phyloP scores from a whole-genome alignment of 2,329 filamentous ascomycete genomes.

The Colletotrichum liaoningense region DNA sequence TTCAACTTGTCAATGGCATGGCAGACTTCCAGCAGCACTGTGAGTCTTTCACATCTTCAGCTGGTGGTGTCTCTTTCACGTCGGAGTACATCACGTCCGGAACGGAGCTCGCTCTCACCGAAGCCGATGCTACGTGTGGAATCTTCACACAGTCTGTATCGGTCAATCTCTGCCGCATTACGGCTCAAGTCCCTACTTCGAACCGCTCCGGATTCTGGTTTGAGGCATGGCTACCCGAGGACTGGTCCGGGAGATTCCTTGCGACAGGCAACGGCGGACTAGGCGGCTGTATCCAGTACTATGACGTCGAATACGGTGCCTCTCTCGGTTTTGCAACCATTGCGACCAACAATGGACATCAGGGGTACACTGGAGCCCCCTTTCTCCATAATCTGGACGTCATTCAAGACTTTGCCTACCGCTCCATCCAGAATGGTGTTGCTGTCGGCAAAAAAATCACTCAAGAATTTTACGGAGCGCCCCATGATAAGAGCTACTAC shows the following conservation, averaged over 20 bases:
- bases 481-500: conserved; percentile 58
- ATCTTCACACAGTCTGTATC: conserved; percentile 36
- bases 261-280: conserved; percentile 61
- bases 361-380: conserved; percentile 46
- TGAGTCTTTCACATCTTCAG: too few relatives aligned
- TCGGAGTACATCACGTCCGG: conserved; percentile 39
- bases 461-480: conserved; percentile 52
- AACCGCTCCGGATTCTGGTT: conserved; percentile 53
- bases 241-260: conserved; percentile 57
- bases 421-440: conserved; percentile 41
- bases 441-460: conserved; percentile 56
- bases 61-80: too few relatives aligned
- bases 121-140: conserved; percentile 50
- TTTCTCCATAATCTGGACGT: conserved; percentile 50
- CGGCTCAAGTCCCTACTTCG: conserved; percentile 47
- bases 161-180: conserved; percentile 42
- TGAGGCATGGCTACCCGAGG: conserved; percentile 58
- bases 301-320: conserved; percentile 54
- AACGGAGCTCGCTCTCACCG: conserved; percentile 47
- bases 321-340: conserved; percentile 56
- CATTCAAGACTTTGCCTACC: conserved; percentile 46
- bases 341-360: conserved; percentile 62
- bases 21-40: too few relatives aligned
- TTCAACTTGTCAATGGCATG: too few relatives aligned
- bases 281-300: conserved; percentile 58